Evolutionary conservation across 2,329 filamentous ascomycete genomes (phyloP).

Genomic region (Gnomoniopsis smithogilvyi): DNA sequence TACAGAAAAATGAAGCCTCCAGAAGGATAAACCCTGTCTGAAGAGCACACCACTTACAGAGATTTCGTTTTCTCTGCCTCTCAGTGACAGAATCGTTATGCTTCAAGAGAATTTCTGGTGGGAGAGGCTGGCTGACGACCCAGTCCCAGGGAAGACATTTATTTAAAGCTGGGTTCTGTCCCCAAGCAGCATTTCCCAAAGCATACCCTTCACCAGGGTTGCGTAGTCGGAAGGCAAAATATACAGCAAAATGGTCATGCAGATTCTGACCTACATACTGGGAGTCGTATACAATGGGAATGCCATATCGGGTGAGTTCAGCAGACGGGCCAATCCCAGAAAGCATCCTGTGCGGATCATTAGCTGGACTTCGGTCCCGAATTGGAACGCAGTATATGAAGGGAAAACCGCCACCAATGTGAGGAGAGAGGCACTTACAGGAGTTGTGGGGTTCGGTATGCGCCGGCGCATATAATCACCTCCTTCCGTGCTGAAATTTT

Average conservation of each 20-base stretch:
- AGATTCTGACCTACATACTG: conserved; percentile 57
- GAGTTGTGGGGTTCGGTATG: conserved; percentile 33
- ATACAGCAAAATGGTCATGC: conserved; percentile 41
- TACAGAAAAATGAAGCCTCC: background rate
- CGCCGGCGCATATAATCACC: conserved; percentile 33
- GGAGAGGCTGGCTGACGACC: conserved; percentile 6
- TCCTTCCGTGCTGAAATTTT: conserved; percentile 28
- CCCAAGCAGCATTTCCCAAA: conserved; percentile 9
- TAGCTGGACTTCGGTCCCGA: background rate
- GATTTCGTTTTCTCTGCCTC: background rate
- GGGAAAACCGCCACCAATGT: background rate
- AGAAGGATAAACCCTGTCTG: background rate
- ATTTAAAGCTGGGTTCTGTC: background rate
- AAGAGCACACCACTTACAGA: background rate
- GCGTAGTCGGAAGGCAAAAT: conserved; percentile 4
- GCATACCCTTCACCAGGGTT: background rate
- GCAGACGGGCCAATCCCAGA: conserved; percentile 33
- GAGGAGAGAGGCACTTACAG: conserved; percentile 17
- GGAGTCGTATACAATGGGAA: conserved; percentile 46
- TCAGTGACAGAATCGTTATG: background rate
- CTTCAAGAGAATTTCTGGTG: background rate
- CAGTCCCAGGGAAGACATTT: conserved; percentile 9
- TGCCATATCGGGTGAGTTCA: conserved; percentile 25
- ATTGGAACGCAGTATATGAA: background rate
- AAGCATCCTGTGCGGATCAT: conserved; percentile 22